Evolutionary conservation across 176 grass and related monocot species (phyloP), one percentile per base, ranked within the genome.

Genomic region (Paspalum vaginatum): DNA sequence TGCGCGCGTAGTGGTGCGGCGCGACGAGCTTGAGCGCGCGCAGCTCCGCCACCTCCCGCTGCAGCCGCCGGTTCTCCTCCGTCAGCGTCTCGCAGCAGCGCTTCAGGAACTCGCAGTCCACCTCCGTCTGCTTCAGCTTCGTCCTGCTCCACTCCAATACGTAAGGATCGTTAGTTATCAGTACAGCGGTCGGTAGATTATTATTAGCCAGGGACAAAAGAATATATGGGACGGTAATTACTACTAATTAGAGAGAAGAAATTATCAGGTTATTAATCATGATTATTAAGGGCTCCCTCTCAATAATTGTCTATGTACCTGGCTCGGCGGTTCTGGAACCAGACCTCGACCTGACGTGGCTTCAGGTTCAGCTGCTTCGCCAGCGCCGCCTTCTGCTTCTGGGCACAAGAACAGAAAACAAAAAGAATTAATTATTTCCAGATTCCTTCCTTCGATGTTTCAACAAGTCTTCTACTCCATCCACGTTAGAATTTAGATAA

Each of bases 101-200:
- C 74, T 90, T 92, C 47, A 97, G 87, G 45, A 89, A 72, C 87
- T 97, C 91, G 72, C 91, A 97, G 74, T 94, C 89, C 50, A 97
- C 91, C 79, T 97, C 94, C 51, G 91, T 97, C 84, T 97, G 91
- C 94, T 97, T 97, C 83, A 97, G 71, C 82, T 97, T 97, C 18
- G 94, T 97, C 74, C 94, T 87, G 61, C 4, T 17, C 7, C 5
- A 70, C 5, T n/a, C n/a, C 21, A 17, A 63, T 59, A 32, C 32
- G 32, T 32, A 32, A 32, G 1, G 2, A 32, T 32, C 32, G 32
- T 46, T 27, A 7, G 12, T 49, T 49, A 61, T 6, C 3, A 32
- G 32, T 32, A 32, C 1, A 16, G 0, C 9, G 11, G 4, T 68
- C n/a, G n/a, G n/a, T 74, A 0, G 9, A 58, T 11, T 24, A 24